phyloP scores from a whole-genome alignment of 2,329 filamentous ascomycete species.

The Scleromitrula shiraiana region DNA sequence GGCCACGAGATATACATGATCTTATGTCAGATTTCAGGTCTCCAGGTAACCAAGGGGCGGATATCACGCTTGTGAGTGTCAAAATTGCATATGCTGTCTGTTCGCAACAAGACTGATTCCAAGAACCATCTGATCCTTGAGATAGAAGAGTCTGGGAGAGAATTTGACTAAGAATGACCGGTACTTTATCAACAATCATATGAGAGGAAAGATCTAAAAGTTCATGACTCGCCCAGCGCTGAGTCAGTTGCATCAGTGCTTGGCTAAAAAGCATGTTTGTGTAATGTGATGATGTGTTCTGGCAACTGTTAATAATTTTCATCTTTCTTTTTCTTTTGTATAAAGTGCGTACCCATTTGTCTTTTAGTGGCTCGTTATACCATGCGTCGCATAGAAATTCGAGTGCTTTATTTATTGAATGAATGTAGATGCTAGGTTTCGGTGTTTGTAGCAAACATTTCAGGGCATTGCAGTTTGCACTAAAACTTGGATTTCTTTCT shows the following conservation, averaged over 20 bases:
- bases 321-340: neutral
- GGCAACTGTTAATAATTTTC: neutral
- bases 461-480: neutral
- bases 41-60: neutral
- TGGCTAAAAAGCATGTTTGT: neutral
- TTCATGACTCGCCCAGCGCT: neutral
- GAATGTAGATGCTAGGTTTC: neutral
- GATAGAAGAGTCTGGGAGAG: neutral
- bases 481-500: constrained; percentile 3
- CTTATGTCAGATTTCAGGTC: neutral
- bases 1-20: neutral
- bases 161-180: neutral
- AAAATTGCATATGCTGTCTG: neutral
- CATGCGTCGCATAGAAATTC: neutral
- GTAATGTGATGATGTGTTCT: neutral
- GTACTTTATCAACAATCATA: constrained; percentile 20
- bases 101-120: neutral
- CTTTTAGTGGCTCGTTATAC: neutral
- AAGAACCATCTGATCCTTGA: neutral
- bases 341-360: constrained; percentile 1
- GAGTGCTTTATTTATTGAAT: neutral
- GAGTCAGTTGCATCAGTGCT: neutral
- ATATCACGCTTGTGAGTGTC: neutral
- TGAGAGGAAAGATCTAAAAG: neutral
- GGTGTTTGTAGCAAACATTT: neutral